These are phyloP conservation scores for Aristolochia fimbriata DNA, from an alignment of 164 flowering plant genomes.

Conservation along the genomic window DNA sequence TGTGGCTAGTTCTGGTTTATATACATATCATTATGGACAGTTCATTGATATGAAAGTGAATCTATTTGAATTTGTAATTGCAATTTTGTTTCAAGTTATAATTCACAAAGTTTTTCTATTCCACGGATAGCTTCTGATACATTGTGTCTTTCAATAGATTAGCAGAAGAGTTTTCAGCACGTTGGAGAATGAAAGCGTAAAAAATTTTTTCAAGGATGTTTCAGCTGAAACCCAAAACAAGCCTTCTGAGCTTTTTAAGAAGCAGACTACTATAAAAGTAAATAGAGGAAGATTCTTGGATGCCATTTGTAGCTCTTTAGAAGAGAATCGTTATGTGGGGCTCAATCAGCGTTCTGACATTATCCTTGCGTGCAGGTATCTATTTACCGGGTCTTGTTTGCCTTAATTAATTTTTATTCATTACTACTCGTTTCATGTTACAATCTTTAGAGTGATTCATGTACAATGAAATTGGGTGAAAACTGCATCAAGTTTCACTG, in stretches of 20 bases:
- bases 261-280: conserved; percentile 58
- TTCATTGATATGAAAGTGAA: too few relatives aligned
- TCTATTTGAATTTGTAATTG: too few relatives aligned
- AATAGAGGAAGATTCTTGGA: conserved; percentile 54
- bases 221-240: too few relatives aligned
- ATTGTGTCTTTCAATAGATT: conserved; percentile 23
- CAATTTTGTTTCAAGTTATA: conserved; percentile 60
- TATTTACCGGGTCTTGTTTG: background rate
- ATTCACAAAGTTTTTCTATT: conserved; percentile 71
- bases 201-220: too few relatives aligned
- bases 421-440: too few relatives aligned
- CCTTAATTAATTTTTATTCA: too few relatives aligned
- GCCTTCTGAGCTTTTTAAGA: conserved; percentile 66
- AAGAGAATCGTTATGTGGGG: conserved; percentile 72
- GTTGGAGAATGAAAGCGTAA: too few relatives aligned
- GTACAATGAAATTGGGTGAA: too few relatives aligned
- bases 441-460: too few relatives aligned
- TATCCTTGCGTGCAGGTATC: conserved; percentile 75
- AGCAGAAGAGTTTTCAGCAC: conserved; percentile 18
- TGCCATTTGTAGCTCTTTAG: conserved; percentile 69
- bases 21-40: too few relatives aligned
- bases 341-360: conserved; percentile 78
- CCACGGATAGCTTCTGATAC: conserved; percentile 37
- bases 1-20: too few relatives aligned
- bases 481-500: too few relatives aligned